Evolutionary conservation across 192 early-diverging fungal species (phyloP).

Genomic region (Coemansia sp.): DNA sequence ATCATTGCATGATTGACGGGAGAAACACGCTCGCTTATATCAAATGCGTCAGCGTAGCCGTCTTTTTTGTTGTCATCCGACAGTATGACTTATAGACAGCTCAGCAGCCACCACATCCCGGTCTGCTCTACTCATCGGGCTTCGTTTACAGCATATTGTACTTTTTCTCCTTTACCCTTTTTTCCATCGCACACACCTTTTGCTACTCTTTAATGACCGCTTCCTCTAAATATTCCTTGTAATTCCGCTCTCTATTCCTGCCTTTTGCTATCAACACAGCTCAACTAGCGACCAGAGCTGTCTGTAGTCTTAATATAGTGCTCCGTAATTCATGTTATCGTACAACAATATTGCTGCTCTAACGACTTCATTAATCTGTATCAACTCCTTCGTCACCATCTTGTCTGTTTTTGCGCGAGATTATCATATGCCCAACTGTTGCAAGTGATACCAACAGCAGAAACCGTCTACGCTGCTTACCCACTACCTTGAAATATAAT

Average conservation of each 20-base stretch:
- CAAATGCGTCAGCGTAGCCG: not conserved
- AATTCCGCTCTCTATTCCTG: not conserved
- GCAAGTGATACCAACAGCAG: too few relatives aligned
- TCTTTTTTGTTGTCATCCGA: not conserved
- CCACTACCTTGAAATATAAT: not conserved
- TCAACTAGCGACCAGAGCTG: constrained; percentile 16
- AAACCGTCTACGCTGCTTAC: too few relatives aligned
- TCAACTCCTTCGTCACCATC: not conserved
- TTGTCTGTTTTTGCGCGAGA: not conserved
- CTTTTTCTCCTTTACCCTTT: constrained; percentile 5
- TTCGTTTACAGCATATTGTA: constrained; percentile 17
- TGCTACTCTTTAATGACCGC: not conserved
- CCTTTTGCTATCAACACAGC: constrained; percentile 7
- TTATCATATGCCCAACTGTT: not conserved
- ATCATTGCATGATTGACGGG: not conserved
- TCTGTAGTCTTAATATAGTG: constrained; percentile 5
- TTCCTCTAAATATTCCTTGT: not conserved
- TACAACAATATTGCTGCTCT: constrained; percentile 1
- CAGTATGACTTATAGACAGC: constrained; percentile 18
- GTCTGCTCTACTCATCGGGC: not conserved
- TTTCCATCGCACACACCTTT: not conserved
- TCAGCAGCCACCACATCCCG: not conserved
- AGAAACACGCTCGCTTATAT: not conserved
- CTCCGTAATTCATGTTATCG: not conserved
- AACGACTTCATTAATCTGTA: constrained; percentile 3